These are phyloP conservation scores for Colletotrichum viniferum DNA, from an alignment of 2,329 filamentous ascomycete species.

Conservation along the genomic window DNA sequence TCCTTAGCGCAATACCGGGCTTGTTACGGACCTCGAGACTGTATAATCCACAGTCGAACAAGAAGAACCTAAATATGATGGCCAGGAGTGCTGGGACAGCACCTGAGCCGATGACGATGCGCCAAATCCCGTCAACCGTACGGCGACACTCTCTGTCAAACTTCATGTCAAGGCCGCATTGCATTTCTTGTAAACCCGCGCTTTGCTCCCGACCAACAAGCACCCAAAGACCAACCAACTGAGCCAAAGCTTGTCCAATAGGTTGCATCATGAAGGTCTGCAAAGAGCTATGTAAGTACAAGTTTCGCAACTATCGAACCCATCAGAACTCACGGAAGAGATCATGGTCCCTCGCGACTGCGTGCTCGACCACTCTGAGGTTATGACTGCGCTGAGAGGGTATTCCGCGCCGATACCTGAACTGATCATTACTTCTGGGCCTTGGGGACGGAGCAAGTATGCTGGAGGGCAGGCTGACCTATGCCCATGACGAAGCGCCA, in stretches of 20 bases:
- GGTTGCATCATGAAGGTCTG: conserved; percentile 68
- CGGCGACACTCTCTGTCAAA: conserved; percentile 49
- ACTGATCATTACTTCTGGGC: background rate
- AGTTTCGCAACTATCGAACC: background rate
- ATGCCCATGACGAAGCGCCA: conserved; percentile 61
- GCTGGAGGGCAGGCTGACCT: conserved; percentile 32
- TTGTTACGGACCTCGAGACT: conserved; percentile 69
- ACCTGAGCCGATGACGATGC: conserved; percentile 69
- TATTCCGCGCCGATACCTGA: conserved; percentile 65
- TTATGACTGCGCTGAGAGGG: conserved; percentile 70
- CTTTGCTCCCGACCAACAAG: conserved; percentile 49
- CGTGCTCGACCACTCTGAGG: conserved; percentile 67
- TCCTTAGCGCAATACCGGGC: conserved; percentile 60
- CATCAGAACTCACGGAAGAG: conserved; percentile 52
- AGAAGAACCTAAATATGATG: conserved; percentile 69
- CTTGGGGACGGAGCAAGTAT: background rate
- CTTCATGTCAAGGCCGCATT: conserved; percentile 50
- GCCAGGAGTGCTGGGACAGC: conserved; percentile 67
- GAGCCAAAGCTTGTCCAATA: conserved; percentile 68
- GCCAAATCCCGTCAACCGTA: conserved; percentile 66
- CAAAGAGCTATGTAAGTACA: background rate
- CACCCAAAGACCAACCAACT: conserved; percentile 62
- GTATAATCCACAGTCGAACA: conserved; percentile 70
- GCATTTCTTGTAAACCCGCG: conserved; percentile 46
- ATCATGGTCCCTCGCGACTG: conserved; percentile 71